phyloP scores from a whole-genome alignment of 352 stramenopile species.

The Globisporangium solare region DNA sequence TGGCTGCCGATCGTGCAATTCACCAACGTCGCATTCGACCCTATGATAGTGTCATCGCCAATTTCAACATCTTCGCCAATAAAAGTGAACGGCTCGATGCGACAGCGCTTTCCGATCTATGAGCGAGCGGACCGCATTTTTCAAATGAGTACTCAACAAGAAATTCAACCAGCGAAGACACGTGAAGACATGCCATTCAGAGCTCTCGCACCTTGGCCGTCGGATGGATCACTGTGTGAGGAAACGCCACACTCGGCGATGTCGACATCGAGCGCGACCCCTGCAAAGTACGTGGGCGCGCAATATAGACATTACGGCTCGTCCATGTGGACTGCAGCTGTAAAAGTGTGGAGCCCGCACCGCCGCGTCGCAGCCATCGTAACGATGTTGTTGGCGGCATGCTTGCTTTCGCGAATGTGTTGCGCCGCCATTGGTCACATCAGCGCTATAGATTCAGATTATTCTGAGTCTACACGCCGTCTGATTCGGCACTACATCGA shows the following conservation, averaged over 20 bases:
- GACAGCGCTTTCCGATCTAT: slow-evolving; percentile 55
- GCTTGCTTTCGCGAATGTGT: too few relatives aligned
- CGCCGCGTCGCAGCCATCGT: too few relatives aligned
- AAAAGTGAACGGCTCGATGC: slow-evolving; percentile 49
- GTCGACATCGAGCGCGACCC: not conserved
- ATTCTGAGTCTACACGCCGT: too few relatives aligned
- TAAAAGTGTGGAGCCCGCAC: too few relatives aligned
- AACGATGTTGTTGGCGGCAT: too few relatives aligned
- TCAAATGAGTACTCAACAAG: not conserved
- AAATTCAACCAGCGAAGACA: too few relatives aligned
- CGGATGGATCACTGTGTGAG: slow-evolving; percentile 30
- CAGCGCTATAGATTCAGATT: too few relatives aligned
- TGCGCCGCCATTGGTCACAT: too few relatives aligned
- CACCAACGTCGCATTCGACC: slow-evolving; percentile 52
- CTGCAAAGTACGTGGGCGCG: not conserved
- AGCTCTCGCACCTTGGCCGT: slow-evolving; percentile 30
- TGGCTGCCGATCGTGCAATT: slow-evolving; percentile 62
- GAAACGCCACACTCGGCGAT: slow-evolving; percentile 5
- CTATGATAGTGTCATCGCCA: slow-evolving; percentile 43
- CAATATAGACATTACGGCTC: not conserved
- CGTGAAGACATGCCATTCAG: not conserved
- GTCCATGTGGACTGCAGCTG: too few relatives aligned
- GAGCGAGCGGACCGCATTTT: not conserved
- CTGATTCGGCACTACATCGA: too few relatives aligned
- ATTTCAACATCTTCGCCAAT: slow-evolving; percentile 59